A percentile compares a stretch with the other conserved stretches of the same genome.
Conservation (phyloP, 148 eudicot genomes). For the Cornus suecica region DNA sequence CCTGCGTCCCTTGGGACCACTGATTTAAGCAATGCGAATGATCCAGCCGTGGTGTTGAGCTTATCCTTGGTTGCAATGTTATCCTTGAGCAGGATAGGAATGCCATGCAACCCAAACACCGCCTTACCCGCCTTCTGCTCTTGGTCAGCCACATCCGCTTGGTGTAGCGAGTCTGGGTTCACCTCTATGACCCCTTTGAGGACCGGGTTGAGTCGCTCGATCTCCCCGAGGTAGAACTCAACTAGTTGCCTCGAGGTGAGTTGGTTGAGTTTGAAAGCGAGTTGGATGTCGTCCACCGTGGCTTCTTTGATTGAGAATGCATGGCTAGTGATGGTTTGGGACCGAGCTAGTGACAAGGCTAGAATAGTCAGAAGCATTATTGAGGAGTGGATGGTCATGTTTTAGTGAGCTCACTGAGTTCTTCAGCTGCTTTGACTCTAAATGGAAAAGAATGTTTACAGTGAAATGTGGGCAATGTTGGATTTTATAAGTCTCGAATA, state of each 20-base stretch:
- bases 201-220: slow-evolving; percentile 25
- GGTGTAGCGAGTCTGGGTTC: slow-evolving; percentile 34
- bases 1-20: slow-evolving; percentile 28
- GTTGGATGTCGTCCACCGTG: slow-evolving; percentile 26
- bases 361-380: not conserved
- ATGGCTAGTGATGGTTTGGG: not conserved
- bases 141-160: slow-evolving; percentile 27
- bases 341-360: not conserved
- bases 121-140: slow-evolving; percentile 19
- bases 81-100: slow-evolving; percentile 40
- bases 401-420: too few relatives aligned
- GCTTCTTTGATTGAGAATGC: slow-evolving; percentile 26
- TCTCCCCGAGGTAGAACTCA: slow-evolving; percentile 31
- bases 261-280: slow-evolving; percentile 24
- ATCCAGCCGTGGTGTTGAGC: slow-evolving; percentile 39
- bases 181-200: slow-evolving; percentile 35
- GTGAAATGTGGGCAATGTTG: too few relatives aligned
- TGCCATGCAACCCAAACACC: slow-evolving; percentile 19
- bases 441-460: too few relatives aligned
- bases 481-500: too few relatives aligned
- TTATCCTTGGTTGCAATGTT: slow-evolving; percentile 37
- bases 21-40: slow-evolving; percentile 28
- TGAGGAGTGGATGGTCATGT: too few relatives aligned
- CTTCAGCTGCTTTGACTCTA: too few relatives aligned
- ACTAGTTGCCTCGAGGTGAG: slow-evolving; percentile 34